A percentile compares a stretch with the other conserved stretches of the same genome.
Evolutionary conservation across 2,329 filamentous ascomycete genomes (phyloP).

Genomic region (Claviceps pazoutovae): DNA sequence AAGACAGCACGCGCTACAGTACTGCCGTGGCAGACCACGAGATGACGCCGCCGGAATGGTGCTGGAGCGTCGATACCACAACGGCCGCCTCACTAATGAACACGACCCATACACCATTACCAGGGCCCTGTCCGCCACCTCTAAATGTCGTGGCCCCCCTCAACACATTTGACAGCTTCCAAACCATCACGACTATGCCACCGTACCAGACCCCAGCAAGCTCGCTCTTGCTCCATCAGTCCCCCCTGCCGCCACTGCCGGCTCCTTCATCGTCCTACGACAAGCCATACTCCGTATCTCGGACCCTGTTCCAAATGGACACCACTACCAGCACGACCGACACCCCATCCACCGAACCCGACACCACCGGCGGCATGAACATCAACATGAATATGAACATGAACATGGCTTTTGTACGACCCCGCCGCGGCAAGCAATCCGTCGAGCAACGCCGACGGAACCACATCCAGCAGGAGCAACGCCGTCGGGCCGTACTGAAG

Average conservation of each 20-base stretch:
- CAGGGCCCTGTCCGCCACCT: no score
- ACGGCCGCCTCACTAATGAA: not conserved
- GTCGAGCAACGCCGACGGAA: not conserved
- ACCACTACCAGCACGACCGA: not conserved
- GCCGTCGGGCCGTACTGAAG: not conserved
- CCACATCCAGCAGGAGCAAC: slow-evolving; percentile 3
- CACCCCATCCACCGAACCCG: not conserved
- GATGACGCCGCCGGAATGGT: not conserved
- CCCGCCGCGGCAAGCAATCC: slow-evolving; percentile 1
- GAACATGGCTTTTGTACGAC: not conserved
- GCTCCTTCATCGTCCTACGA: not conserved
- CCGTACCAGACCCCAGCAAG: not conserved
- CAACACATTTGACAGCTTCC: no score
- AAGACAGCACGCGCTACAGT: not conserved
- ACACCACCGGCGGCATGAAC: not conserved
- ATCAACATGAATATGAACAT: not conserved
- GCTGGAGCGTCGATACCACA: slow-evolving; percentile 1
- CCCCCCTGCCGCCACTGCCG: not conserved
- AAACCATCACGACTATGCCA: not conserved
- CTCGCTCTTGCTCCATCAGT: not conserved
- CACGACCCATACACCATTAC: not conserved
- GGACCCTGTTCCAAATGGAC: not conserved
- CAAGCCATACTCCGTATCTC: not conserved
- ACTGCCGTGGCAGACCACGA: not conserved
- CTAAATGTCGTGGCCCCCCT: no score